A percentile compares a stretch with the other conserved stretches of the same genome.
phyloP scores from a whole-genome alignment of 441 rosid genomes.

The California macrophylla region DNA sequence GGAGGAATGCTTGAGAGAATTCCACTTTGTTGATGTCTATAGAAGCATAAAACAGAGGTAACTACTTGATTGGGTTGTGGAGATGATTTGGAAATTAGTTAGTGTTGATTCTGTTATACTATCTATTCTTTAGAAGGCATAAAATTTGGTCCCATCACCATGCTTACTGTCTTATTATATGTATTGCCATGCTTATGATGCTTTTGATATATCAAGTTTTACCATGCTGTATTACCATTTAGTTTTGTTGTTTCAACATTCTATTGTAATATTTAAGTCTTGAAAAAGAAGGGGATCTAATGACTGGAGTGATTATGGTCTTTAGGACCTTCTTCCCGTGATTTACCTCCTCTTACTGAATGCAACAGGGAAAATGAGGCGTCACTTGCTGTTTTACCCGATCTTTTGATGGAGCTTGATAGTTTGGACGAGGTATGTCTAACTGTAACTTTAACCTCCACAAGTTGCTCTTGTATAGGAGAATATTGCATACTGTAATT shows the following conservation, averaged over 20 bases:
- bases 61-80: not conserved
- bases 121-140: not conserved
- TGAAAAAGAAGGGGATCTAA: not conserved
- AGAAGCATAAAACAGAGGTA: slow-evolving; percentile 97
- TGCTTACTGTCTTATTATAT: not conserved
- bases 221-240: not conserved
- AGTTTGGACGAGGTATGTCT: slow-evolving; percentile 62
- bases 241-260: not conserved
- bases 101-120: not conserved
- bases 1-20: slow-evolving; percentile 97
- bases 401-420: slow-evolving; percentile 78
- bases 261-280: not conserved
- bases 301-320: not conserved
- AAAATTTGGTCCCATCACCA: not conserved
- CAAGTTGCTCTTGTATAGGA: not conserved
- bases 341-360: slow-evolving; percentile 3
- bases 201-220: not conserved
- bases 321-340: not conserved
- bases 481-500: not conserved
- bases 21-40: slow-evolving; percentile 88
- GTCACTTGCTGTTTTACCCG: slow-evolving; percentile 92
- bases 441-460: slow-evolving; percentile 7
- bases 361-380: slow-evolving; percentile 90
- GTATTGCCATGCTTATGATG: not conserved
- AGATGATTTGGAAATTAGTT: not conserved